Conservation (phyloP, 768 basidiomycete genomes). For the Agrocybe praecox region DNA sequence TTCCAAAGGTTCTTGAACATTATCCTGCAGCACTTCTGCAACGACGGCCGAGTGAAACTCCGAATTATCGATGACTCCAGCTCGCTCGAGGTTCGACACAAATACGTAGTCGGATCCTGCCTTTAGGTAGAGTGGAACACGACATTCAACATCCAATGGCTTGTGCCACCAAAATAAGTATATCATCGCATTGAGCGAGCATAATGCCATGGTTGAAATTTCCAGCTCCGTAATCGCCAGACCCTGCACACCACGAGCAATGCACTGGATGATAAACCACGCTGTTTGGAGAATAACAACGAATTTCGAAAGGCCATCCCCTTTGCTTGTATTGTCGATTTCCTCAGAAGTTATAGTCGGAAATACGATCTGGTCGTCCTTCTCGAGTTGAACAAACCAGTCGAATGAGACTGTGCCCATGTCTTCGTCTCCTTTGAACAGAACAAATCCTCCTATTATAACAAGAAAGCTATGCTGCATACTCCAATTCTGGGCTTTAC, state of each 20-base stretch:
- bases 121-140: neutral
- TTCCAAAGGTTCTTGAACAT: neutral
- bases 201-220: constrained; percentile 31
- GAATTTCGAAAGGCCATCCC: constrained; percentile 28
- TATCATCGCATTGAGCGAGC: constrained; percentile 23
- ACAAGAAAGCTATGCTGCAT: constrained; percentile 11
- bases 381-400: neutral
- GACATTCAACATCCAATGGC: constrained; percentile 19
- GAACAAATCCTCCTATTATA: constrained; percentile 14
- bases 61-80: neutral
- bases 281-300: constrained; percentile 31
- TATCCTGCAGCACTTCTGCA: neutral
- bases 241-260: constrained; percentile 18
- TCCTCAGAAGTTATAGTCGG: constrained; percentile 14
- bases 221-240: constrained; percentile 34
- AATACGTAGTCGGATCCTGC: neutral
- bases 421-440: neutral
- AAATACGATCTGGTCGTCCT: constrained; percentile 2
- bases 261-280: constrained; percentile 33
- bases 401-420: neutral
- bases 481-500: constrained; percentile 3
- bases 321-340: constrained; percentile 34
- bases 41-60: neutral
- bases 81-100: neutral
- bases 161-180: constrained; percentile 38